Evolutionary conservation across 768 basidiomycete genomes (phyloP), one percentile per base, ranked within the genome.

Genomic region (Phlebiopsis flavidoalba): DNA sequence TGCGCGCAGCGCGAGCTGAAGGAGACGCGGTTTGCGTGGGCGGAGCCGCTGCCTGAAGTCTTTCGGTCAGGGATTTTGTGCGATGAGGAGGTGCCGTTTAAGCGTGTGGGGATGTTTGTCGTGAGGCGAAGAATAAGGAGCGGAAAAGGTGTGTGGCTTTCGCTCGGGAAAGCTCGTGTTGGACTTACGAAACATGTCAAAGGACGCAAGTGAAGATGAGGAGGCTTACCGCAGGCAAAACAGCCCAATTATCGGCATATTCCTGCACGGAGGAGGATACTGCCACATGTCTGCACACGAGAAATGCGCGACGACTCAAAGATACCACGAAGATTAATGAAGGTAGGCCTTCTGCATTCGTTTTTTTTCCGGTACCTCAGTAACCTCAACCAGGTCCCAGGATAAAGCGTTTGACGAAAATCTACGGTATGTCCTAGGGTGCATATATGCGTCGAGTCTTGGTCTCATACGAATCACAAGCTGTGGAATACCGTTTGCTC

Each of bases 251-350:
- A 72, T 83, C 37, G 80, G 80, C 2, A 73, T 83, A 15, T 83
- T 79, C 69, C 73, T 82, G 68, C 82, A 83, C 54, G 82, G 82
- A 21, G 81, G 82, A 19, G 82, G 80, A 14, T 83, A 82, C 60
- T 82, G 79, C 63, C 82, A 83, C 62, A 82, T 82, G 80, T 83
- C 81, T 22, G 82, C 80, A 0, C 81, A 82, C 57, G 82, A 83
- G 66, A 70, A 67, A 8, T 72, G 78, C 37, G 65, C 76, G 21
- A 80, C 82, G n/a, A n/a, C 4, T 82, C 80, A 1, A 72, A 77
- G 55, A 79, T 84, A 52, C 82, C 82, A 11, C 70, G 79, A 26
- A 72, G 77, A 19, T 63, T 83, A 6, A 74, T 81, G 47, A 73
- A 78, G 70, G 82, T 77, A 53, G 1, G 67, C 26, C 35, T 11